Evolutionary conservation across 305 asterid species (phyloP), one percentile per base, ranked within the genome.

Genomic region (Fraxinus greggii): DNA sequence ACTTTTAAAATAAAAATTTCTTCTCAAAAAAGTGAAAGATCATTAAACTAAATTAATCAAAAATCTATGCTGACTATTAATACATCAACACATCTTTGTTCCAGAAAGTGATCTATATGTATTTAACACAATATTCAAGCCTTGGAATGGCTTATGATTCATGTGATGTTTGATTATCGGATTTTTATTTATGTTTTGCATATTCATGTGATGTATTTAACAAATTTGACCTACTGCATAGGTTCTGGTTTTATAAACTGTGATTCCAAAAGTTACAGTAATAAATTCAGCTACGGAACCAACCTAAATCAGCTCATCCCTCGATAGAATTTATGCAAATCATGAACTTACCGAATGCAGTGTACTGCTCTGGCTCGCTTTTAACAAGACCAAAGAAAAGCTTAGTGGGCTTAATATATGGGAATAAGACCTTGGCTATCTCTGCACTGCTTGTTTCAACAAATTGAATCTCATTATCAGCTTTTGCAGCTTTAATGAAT

Each of bases 401-500:
- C 56, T 82, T 85, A 21, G 89, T 40, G 38, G 88, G 85, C 85
- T 84, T 84, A 56, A 32, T 81, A 67, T 69, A 63, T 28, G 92
- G 98, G 82, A 89, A 94, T 35, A 96, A 81, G 73, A 87, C 86
- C 79, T 89, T 86, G 79, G 92, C 91, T 70, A 91, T 85, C 86
- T 96, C 98, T n/a, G 42, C 19, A 83, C 88, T 86, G 85, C 88
- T 90, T 26, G 98, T 91, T 88, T 90, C 95, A 73, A 96, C 89
- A 88, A 96, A 96, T 80, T 96, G 98, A 83, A 92, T 85, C 80
- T 93, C 98, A 85, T 90, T 87, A 61, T 96, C 99, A 36, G 88
- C 86, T 78, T 76, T 83, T 63, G 99, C 98, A 79, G 98, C 97
- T 85, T 90, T 92, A 26, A 85, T 19, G 79, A 91, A 96, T 80